These are phyloP conservation scores for Hyaloscypha hepaticicola DNA, from an alignment of 495 filamentous ascomycete species.

Conservation along the genomic window DNA sequence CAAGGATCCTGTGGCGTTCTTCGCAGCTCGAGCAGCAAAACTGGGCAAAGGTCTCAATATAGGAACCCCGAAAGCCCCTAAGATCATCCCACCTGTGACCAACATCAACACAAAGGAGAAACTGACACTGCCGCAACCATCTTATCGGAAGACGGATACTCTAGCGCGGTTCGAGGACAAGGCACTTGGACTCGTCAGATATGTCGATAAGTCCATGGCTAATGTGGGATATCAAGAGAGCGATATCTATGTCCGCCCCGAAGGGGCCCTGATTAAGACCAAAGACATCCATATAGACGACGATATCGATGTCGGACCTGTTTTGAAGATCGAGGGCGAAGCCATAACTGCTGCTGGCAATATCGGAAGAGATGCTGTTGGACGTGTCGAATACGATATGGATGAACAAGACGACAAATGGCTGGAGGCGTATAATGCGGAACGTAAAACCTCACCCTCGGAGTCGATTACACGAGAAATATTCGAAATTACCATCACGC, in stretches of 20 bases:
- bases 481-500: conserved; percentile 97
- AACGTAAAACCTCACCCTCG: conserved; percentile 67
- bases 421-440: conserved; percentile 79
- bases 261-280: conserved; percentile 72
- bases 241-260: conserved; percentile 78
- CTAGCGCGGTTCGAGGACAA: conserved; percentile 56
- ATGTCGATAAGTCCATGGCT: conserved; percentile 89
- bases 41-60: conserved; percentile 13
- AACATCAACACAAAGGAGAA: conserved; percentile 56
- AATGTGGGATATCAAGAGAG: conserved; percentile 93
- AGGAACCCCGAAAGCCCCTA: conserved; percentile 42
- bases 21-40: conserved; percentile 42
- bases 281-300: conserved; percentile 78
- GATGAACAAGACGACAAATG: conserved; percentile 98
- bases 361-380: conserved; percentile 42
- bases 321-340: conserved; percentile 61
- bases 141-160: conserved; percentile 56
- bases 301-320: conserved; percentile 67
- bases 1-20: conserved; percentile 47
- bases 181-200: conserved; percentile 51
- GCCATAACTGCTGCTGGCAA: conserved; percentile 43
- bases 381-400: conserved; percentile 98
- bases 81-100: conserved; percentile 48
- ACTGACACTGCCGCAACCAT: conserved; percentile 57
- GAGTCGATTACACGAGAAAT: conserved; percentile 86